These are phyloP conservation scores for Solanum arcanum DNA, from an alignment of 257 asterid genomes.

Conservation along the genomic window DNA sequence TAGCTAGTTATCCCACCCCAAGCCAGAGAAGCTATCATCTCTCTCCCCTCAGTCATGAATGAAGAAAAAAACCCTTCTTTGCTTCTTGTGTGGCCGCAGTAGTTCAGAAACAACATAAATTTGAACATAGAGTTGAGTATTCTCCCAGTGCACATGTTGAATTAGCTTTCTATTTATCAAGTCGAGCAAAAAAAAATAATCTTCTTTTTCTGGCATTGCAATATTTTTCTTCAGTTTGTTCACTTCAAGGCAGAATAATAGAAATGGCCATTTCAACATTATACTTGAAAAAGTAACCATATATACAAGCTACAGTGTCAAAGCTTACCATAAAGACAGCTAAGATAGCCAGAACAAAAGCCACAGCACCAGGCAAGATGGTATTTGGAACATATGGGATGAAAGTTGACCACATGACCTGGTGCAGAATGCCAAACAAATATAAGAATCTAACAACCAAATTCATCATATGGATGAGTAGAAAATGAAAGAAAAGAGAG, in stretches of 20 bases:
- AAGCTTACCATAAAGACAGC: slow-evolving; percentile 68
- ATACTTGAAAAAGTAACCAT: background rate
- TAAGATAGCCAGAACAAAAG: slow-evolving; percentile 39
- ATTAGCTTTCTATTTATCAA: background rate
- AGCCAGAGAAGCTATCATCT: background rate
- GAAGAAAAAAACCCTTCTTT: background rate
- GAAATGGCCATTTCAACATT: background rate
- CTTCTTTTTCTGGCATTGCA: background rate
- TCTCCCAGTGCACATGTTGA: background rate
- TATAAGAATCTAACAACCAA: background rate
- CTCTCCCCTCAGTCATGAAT: background rate
- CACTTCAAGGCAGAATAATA: background rate
- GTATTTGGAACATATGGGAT: slow-evolving; percentile 78
- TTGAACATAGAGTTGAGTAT: background rate
- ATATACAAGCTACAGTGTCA: background rate
- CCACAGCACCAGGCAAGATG: slow-evolving; percentile 63
- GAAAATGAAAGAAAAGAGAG: background rate
- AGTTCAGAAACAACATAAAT: background rate
- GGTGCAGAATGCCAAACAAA: background rate
- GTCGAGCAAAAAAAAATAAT: background rate
- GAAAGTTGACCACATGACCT: slow-evolving; percentile 99
- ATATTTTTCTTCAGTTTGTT: background rate
- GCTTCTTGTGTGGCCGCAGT: background rate
- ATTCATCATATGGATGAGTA: background rate
- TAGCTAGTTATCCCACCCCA: background rate